Base-by-base conservation (phyloP, 805 yeast species). In the Wickerhamomyces pijperi region DNA sequence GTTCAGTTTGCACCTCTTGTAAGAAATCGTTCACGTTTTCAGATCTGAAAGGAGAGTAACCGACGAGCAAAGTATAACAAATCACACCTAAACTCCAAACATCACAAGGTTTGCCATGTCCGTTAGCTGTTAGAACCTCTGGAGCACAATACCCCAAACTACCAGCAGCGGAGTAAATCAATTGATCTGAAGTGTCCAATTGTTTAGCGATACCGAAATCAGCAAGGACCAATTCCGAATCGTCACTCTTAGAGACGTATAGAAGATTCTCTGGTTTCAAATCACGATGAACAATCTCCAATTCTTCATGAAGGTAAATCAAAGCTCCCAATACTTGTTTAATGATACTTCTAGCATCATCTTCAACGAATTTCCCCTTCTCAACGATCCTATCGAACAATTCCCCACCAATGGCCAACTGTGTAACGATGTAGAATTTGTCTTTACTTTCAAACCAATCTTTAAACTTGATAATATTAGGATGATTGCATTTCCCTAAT, bases 111-210 rank as follows among this genome's bases (percentile, higher is more conserved):
- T 83, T 85, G 32, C 96, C 95, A 60, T 90, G 97, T 8, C 96
- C 97, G 32, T 68, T 65, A 14, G 82, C 78, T 33, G 77, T 62
- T 31, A 90, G 70, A 7, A 90, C 87, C 55, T 90, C 98, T 0
- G 98, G 98, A 0, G 97, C 97, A 28, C 95, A 96, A 58, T 90
- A 90, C 2, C 98, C 97, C 60, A 85, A 78, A 1, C 95, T 83
- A 1, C 97, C 97, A 1, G 95, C 95, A 33, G 83, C 78, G 18
- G 80, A 65, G 25, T 70, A 76, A 42, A 85, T 65, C 43, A 74
- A 63, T 40, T 82, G 85, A 48, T 76, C 72, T 3, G 75, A 69
- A 12, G 67, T 58, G 42, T 68, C 66, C 46, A 90, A 63, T 49
- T 74, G 71, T 58, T 85, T 85, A 28, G 97, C 96, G 45, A 90